Base-by-base conservation (phyloP, 495 filamentous ascomycete species). In the Podospora australis region DNA sequence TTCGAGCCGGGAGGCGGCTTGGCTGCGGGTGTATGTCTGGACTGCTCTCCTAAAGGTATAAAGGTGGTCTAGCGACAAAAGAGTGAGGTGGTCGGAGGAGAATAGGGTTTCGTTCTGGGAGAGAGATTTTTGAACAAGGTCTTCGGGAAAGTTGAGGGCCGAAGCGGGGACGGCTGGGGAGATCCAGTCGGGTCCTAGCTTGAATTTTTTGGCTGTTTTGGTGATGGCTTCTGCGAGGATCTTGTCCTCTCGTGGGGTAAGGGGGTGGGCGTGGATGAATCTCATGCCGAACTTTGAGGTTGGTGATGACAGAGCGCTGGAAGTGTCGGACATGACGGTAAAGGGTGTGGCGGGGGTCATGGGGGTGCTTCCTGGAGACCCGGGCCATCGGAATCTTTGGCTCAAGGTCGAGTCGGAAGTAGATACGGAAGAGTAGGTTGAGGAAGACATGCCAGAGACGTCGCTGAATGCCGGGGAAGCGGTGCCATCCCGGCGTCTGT, bases 31-130 rank as follows among this genome's bases (percentile, higher is more conserved):
- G 45, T 84, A 77, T 14, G 77, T 71, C 46, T 78, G 77, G 2
- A 87, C 70, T 4, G 79, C 72, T 25, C 76, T 73, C 56, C 86
- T 85, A 69, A 89, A 82, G 35, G 78, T 86, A 65, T 86, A 87
- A 55, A 87, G 70, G 47, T 82, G 77, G 62, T 89, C 84, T 35
- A 88, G 75, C 13, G 78, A 79, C 1, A 88, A 64, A 24, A 88
- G 62, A 1, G 78, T 84, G 24, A 89, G 66, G 28, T 80, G 81
- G 39, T 83, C 82, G n/a, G 81, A 78, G 22, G 78, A 75, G 70
- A 84, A 88, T 46, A 88, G 66, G 24, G 83, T 68, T 41, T 86
- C 79, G 55, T 87, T 83, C 57, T 87, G 84, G 35, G 71, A 57
- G 21, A 86, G 72, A 7, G 83, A 87, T 41, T 81, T 77, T 26